Base-by-base conservation (phyloP, 495 filamentous ascomycete genomes). In the Podospora tetraspora region DNA sequence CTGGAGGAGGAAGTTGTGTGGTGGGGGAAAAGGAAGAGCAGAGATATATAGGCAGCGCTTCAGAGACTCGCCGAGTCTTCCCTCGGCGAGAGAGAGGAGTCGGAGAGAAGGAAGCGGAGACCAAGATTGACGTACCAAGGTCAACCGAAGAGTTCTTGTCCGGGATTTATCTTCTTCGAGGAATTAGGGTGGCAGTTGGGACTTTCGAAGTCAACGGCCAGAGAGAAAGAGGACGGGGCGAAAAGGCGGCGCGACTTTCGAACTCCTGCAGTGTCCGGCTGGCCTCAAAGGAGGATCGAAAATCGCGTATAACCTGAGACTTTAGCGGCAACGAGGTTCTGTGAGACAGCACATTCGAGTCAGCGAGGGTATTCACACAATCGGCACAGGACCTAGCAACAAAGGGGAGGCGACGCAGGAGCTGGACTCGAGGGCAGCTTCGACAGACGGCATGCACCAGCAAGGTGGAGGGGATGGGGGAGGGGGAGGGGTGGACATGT, bases 221-320 rank as follows among this genome's bases (percentile, higher is more conserved):
- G 27, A 82, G 75, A 77, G 60, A 68, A 59, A 80, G 76, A 81
- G 82, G 80, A 66, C 19, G 43, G 43, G 43, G 19, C 62, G 79
- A 70, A 75, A 69, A 67, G 61, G 71, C 62, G 24, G 23, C 25
- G 73, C 75, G 70, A 71, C 70, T 78, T 76, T 81, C 78, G 77
- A 84, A 78, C 90, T 93, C 89, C 91, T 92, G 92, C 91, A 94
- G 92, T 87, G 85, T 79, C 91, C 90, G 87, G 91, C 92, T 93
- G 91, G 90, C 91, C 92, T 94, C 89, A 90, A 90, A 90, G 89
- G 87, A 91, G 87, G 80, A 30, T 56, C 78, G 79, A 81, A 80
- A 80, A 75, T 73, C 77, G 73, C 66, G 70, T 68, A 73, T 68
- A 73, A 73, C 72, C 70, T 71, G 72, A 56, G 66, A 68, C 24